These are phyloP conservation scores for Neurospora sublineolata DNA, from an alignment of 495 filamentous ascomycete genomes.

Conservation along the genomic window DNA sequence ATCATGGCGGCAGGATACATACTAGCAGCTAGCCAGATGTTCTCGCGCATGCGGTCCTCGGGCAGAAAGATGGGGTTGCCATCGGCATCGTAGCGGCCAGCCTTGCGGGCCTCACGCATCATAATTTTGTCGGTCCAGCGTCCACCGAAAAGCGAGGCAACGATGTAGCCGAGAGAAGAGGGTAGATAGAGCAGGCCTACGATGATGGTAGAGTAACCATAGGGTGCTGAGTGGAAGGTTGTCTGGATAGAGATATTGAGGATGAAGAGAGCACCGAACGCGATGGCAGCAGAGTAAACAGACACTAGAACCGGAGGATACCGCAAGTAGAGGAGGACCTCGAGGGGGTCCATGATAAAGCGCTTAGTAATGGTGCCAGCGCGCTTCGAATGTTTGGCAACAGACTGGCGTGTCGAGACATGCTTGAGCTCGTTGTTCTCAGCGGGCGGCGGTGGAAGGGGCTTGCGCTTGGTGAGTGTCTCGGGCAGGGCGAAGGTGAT, in stretches of 20 bases:
- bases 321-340: constrained; percentile 64
- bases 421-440: constrained; percentile 31
- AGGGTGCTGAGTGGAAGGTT: constrained; percentile 62
- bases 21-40: constrained; percentile 70
- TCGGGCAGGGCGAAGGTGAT: constrained; percentile 63
- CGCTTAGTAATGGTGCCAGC: constrained; percentile 47
- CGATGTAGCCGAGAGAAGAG: constrained; percentile 64
- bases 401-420: constrained; percentile 51
- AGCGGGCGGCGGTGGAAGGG: background rate
- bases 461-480: constrained; percentile 37
- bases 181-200: constrained; percentile 78
- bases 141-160: constrained; percentile 63
- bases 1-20: constrained; percentile 61
- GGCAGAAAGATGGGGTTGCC: constrained; percentile 62
- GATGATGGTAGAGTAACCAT: constrained; percentile 61
- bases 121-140: constrained; percentile 86
- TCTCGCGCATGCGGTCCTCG: constrained; percentile 84
- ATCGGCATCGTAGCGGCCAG: constrained; percentile 55
- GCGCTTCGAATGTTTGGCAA: constrained; percentile 42
- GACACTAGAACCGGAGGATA: constrained; percentile 71
- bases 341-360: constrained; percentile 68
- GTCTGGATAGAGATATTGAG: constrained; percentile 77
- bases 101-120: constrained; percentile 64
- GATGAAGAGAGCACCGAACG: constrained; percentile 73
- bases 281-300: constrained; percentile 72